Conservation (phyloP, 805 yeast species). For the Ascoidea asiatica region DNA sequence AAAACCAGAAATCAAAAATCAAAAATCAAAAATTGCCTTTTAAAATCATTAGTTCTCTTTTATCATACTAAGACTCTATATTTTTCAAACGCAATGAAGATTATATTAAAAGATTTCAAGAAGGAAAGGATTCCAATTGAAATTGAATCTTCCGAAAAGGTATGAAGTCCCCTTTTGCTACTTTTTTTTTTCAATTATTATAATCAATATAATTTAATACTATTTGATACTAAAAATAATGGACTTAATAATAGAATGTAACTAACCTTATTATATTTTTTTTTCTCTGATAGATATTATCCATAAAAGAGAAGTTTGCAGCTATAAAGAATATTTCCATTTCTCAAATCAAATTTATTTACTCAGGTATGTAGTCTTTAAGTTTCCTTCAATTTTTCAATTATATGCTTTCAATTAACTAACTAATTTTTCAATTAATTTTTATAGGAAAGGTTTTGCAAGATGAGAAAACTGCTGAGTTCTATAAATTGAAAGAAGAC, state of each 20-base stretch:
- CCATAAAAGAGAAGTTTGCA: constrained; percentile 67
- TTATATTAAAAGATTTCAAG: constrained; percentile 82
- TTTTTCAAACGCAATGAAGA: constrained; percentile 46
- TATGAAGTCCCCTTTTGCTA: constrained; percentile 20
- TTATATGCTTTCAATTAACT: neutral
- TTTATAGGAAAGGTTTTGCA: constrained; percentile 62
- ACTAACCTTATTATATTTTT: constrained; percentile 5
- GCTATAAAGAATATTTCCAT: constrained; percentile 53
- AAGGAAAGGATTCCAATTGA: constrained; percentile 78
- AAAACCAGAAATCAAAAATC: too few relatives aligned
- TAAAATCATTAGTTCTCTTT: too few relatives aligned
- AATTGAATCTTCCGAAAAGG: constrained; percentile 55
- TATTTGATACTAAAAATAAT: neutral
- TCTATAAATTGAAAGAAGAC: constrained; percentile 63
- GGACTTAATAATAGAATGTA: neutral
- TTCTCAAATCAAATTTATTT: constrained; percentile 74
- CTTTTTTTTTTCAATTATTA: neutral
- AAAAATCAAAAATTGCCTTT: too few relatives aligned
- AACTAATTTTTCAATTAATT: neutral
- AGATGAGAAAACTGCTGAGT: constrained; percentile 63
- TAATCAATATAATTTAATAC: neutral
- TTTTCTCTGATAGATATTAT: constrained; percentile 27
- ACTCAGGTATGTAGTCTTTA: constrained; percentile 40
- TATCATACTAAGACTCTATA: too few relatives aligned
- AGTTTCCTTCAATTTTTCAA: neutral